phyloP scores from a whole-genome alignment of 306 rosid genomes.

The Morella rubra region DNA sequence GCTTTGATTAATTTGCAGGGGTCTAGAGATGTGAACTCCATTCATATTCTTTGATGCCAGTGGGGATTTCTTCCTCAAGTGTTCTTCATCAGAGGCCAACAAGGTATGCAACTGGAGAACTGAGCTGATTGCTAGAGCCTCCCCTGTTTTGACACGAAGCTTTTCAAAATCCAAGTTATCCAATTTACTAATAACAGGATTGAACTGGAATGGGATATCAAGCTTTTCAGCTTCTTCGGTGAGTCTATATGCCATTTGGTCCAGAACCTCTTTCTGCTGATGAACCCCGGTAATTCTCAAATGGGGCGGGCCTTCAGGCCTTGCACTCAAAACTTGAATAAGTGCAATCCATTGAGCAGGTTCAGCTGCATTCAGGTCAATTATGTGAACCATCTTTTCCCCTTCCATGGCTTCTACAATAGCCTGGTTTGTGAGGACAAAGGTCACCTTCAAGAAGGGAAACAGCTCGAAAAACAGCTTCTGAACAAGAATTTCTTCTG shows the following conservation, averaged over 20 bases:
- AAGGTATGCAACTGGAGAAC: constrained; percentile 74
- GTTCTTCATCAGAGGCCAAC: constrained; percentile 66
- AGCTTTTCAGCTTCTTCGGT: constrained; percentile 69
- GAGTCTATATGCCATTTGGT: constrained; percentile 67
- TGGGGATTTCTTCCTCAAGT: constrained; percentile 45
- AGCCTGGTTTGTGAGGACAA: constrained; percentile 75
- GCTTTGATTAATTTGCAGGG: constrained; percentile 45
- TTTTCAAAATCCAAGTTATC: constrained; percentile 74
- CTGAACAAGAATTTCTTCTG: constrained; percentile 65
- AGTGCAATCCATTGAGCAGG: constrained; percentile 84
- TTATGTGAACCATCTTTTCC: constrained; percentile 81
- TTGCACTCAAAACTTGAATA: constrained; percentile 60
- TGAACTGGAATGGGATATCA: constrained; percentile 85
- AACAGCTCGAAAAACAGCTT: constrained; percentile 71
- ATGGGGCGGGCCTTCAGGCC: constrained; percentile 93
- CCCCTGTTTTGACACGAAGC: constrained; percentile 84
- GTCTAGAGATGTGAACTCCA: constrained; percentile 49
- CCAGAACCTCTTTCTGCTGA: constrained; percentile 68
- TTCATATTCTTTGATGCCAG: constrained; percentile 38
- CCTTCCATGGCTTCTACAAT: constrained; percentile 84
- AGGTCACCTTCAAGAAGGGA: constrained; percentile 74
- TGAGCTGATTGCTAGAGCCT: constrained; percentile 79
- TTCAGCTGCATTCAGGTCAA: constrained; percentile 82
- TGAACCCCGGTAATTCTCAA: constrained; percentile 83
- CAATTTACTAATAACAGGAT: constrained; percentile 57